phyloP scores from a whole-genome alignment of 352 stramenopile genomes.

The Pythium brassicae region DNA sequence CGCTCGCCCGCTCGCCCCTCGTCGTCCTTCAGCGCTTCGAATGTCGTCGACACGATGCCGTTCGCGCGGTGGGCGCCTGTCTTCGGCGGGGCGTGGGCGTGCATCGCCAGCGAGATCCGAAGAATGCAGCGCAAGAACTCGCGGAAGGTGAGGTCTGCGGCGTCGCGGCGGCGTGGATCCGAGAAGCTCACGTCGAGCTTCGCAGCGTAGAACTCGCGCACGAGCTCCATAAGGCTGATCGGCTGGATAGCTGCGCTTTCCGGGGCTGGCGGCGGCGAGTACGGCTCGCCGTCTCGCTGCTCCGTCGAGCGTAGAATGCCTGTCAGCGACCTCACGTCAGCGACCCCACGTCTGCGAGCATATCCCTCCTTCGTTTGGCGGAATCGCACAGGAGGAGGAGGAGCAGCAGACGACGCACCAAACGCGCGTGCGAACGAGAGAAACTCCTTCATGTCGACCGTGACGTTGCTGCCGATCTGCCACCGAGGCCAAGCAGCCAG shows the following conservation, averaged over 20 bases:
- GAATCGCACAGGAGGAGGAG: too few species aligned
- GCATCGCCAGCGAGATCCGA: conserved; percentile 66
- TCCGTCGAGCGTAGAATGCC: conserved; percentile 43
- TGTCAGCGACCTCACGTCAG: conserved; percentile 15
- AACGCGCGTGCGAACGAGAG: conserved; percentile 67
- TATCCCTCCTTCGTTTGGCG: too few species aligned
- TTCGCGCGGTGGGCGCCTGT: conserved; percentile 15
- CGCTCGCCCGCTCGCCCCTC: conserved; percentile 18
- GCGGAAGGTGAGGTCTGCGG: conserved; percentile 55
- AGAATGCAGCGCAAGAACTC: conserved; percentile 73
- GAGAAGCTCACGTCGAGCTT: conserved; percentile 74
- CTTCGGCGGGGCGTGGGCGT: conserved; percentile 24
- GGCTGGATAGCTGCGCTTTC: conserved; percentile 32
- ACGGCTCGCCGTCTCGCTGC: conserved; percentile 53
- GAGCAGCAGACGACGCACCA: conserved; percentile 44
- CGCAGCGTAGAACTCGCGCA: conserved; percentile 66
- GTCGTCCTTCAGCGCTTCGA: conserved; percentile 54
- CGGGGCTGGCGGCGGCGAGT: conserved; percentile 23
- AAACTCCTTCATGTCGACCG: conserved; percentile 59
- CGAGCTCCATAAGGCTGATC: conserved; percentile 58
- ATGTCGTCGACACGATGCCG: conserved; percentile 38
- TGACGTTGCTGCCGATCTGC: conserved; percentile 46
- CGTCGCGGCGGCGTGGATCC: conserved; percentile 39
- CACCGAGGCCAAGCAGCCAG: not conserved
- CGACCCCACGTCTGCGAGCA: not conserved